phyloP scores from a whole-genome alignment of 192 early-diverging fungal species.

The Pilaira anomala region DNA sequence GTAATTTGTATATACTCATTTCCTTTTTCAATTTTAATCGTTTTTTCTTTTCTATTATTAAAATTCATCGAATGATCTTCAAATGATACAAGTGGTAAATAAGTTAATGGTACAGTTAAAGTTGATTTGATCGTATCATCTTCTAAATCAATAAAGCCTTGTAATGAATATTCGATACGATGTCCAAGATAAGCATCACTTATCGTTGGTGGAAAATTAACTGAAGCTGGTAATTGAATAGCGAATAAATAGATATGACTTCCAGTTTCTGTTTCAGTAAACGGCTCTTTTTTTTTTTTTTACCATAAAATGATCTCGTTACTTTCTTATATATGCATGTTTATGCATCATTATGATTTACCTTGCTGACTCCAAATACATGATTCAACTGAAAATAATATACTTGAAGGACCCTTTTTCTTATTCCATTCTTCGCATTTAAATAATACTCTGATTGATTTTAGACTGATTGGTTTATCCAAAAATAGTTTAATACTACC shows the following conservation, averaged over 20 bases:
- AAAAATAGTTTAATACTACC: conserved; percentile 18
- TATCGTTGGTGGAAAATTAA: conserved; percentile 32
- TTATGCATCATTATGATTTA: background rate
- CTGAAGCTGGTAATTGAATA: conserved; percentile 23
- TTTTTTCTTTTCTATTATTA: background rate
- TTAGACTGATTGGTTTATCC: conserved; percentile 8
- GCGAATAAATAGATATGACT: conserved; percentile 33
- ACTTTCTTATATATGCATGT: background rate
- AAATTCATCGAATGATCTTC: too few species aligned
- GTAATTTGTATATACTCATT: conserved; percentile 10
- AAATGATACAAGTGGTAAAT: conserved; percentile 18
- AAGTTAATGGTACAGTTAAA: conserved; percentile 8
- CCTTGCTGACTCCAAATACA: conserved; percentile 11
- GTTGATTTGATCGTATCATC: background rate
- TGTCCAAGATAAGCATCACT: conserved; percentile 21
- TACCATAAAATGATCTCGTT: too few species aligned
- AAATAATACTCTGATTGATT: conserved; percentile 23
- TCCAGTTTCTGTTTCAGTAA: conserved; percentile 9
- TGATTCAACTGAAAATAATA: conserved; percentile 20
- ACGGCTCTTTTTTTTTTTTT: too few species aligned
- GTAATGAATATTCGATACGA: conserved; percentile 22
- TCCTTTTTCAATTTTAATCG: background rate
- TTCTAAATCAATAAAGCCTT: conserved; percentile 22
- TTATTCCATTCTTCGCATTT: conserved; percentile 22
- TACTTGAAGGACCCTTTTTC: conserved; percentile 3